Conservation (phyloP, 768 basidiomycete species). For the Erythrobasidium yunnanense region DNA sequence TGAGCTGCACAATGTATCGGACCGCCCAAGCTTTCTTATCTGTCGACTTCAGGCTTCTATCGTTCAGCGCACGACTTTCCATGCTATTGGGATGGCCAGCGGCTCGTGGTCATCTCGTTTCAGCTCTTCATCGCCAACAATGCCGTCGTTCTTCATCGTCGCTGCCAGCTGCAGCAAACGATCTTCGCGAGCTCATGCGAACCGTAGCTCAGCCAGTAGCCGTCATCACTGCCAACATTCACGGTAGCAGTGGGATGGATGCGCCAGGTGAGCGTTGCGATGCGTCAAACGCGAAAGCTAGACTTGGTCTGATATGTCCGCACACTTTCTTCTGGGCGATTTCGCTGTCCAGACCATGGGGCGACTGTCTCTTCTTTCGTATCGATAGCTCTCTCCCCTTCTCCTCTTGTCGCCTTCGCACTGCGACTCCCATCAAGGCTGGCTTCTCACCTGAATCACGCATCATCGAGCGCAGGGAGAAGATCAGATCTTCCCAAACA, state of each 20-base stretch:
- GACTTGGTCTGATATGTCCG: no score
- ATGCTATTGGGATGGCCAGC: constrained; percentile 18
- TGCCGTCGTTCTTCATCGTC: not conserved
- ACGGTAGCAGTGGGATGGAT: not conserved
- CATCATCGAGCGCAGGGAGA: no score
- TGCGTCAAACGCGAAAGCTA: no score
- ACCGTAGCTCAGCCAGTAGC: constrained; percentile 26
- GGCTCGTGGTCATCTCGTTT: not conserved
- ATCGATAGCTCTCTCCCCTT: constrained; percentile 18
- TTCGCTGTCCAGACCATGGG: constrained; percentile 9
- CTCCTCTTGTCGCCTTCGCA: constrained; percentile 23
- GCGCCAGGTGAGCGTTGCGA: constrained; percentile 5
- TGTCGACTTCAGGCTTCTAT: not conserved
- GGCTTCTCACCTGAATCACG: not conserved
- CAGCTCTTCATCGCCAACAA: not conserved
- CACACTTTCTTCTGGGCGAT: not conserved
- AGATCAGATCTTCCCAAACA: not conserved
- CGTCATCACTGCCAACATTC: constrained; percentile 20
- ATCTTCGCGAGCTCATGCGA: constrained; percentile 17
- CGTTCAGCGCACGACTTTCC: not conserved
- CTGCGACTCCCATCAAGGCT: constrained; percentile 19
- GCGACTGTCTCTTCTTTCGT: constrained; percentile 24
- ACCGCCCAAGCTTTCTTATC: no score
- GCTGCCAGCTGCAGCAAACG: not conserved
- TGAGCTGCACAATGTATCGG: no score